Evolutionary conservation across 2,329 filamentous ascomycete genomes (phyloP), one percentile per base, ranked within the genome.

Genomic region (Curvularia lunata): DNA sequence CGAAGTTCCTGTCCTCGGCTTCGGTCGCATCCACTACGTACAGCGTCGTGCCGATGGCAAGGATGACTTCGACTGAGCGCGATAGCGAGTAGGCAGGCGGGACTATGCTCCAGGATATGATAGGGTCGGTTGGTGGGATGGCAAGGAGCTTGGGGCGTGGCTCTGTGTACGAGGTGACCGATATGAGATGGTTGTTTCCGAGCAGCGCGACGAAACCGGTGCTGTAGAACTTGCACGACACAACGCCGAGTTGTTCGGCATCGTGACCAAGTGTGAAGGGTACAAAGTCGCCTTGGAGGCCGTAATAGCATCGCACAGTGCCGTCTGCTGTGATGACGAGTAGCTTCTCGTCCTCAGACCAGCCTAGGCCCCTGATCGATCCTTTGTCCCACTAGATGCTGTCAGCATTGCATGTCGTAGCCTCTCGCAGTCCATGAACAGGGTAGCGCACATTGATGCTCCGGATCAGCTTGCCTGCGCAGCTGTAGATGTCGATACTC

Each of bases 271-370:
- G 82, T 1, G 91, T 93, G 77, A 98, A 99, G 57, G 96, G 93
- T 16, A 89, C 91, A 74, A 99, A 99, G 74, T 98, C 94, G 61
- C 90, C 91, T 75, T 97, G 91, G n/a, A 99, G 81, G 71, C 95
- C 91, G 75, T 92, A 88, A 73, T 93, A 97, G 76, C 92, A 95
- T 59, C 93, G 85, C 42, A 98, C 94, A 1, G 88, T 94, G 23
- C 95, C 95, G 72, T 99, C 94, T 52, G 90, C 86, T 9, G 92
- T 91, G 50, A 98, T 88, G 0, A 97, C 90, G 4, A 99, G 81
- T 46, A 99, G 84, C 73, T 91, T 90, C 82, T 99, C 95, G 64
- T 97, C 92, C 71, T 97, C 94, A 19, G 93, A 97, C 95, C 95
- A 99, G 32, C 95, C 95, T 19, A 99, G 83, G 1, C 91, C 92